Base-by-base conservation (phyloP, 495 filamentous ascomycete species). In the Aspergillus sclerotioniger region DNA sequence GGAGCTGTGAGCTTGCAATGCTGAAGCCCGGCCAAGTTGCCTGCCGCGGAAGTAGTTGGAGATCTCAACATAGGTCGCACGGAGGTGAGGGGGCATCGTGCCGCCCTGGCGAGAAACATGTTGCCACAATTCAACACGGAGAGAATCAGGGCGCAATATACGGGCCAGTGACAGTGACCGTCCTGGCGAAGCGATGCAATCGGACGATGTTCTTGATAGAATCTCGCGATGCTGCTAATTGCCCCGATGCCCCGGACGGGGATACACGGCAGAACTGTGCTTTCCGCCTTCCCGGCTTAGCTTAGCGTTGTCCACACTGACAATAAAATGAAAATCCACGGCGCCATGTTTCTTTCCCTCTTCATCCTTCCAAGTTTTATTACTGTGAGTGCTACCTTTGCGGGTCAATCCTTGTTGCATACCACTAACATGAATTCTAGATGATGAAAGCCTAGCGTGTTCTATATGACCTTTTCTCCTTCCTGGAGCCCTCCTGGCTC, bases 371-470 rank as follows among this genome's bases (percentile, higher is more conserved):
- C 91, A 91, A 90, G 86, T 91, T 96, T 96, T 90, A 87, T 87
- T 86, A 81, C 88, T 74, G 93, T 98, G 79, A 85, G 91, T 80
- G 60, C 54, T 66, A 52, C 53, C 54, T 46, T 56, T 15, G 46
- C 33, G 25, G 32, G 45, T 39, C 28, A n/a, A 41, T 47, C 13
- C 12, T 31, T 25, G 13, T 47, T 32, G 37, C 33, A n/a, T 41
- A 15, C 25, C 67, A 67, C 84, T 87, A 73, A 87, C 69, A 45
- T 29, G 51, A 47, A 47, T 59, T 53, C 5, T 70, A 96, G 90
- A 95, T 98, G 94, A 98, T 97, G 94, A 97, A 96, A 96, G 89
- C 90, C 84, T 89, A 89, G 89, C 81, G 93, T 97, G 93, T 88
- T 85, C 65, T 75, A 79, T 87, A 87, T 93, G 91, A 96, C 82